phyloP scores from a whole-genome alignment of 257 asterid genomes.

The Nicotiana tabacum region DNA sequence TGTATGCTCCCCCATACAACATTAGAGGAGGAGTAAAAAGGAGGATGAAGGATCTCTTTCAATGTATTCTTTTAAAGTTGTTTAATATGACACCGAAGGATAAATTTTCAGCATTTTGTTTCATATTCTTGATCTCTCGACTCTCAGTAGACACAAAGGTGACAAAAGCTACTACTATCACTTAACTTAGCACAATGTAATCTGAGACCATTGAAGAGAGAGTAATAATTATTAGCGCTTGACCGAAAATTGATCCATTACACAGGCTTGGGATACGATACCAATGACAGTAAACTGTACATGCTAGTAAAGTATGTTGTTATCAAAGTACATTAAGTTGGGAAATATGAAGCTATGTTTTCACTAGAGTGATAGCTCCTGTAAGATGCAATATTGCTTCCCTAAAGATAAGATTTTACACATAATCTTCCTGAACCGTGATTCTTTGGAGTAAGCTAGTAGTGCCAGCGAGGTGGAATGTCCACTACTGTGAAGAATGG shows the following conservation, averaged over 20 bases:
- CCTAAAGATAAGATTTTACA: background rate
- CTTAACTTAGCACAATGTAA: background rate
- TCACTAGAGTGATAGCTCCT: background rate
- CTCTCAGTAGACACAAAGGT: background rate
- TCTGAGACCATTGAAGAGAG: background rate
- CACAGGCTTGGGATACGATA: background rate
- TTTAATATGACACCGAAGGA: background rate
- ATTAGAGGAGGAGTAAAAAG: background rate
- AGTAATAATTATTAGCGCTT: background rate
- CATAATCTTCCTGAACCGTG: background rate
- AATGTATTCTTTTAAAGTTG: background rate
- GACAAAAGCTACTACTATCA: background rate
- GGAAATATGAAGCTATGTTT: background rate
- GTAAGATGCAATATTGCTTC: background rate
- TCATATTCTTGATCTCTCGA: background rate
- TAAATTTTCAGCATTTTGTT: background rate
- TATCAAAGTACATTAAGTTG: background rate
- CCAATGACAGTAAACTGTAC: background rate
- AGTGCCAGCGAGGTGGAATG: background rate
- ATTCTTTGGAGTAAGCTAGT: background rate
- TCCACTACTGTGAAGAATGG: background rate
- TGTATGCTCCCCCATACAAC: too few relatives aligned
- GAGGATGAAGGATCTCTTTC: background rate
- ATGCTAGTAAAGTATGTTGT: background rate
- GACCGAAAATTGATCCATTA: too few relatives aligned